Percentiles rank a stretch among this genome's conserved stretches.
phyloP scores from a whole-genome alignment of 148 eudicot genomes.

The Oxyria digyna region DNA sequence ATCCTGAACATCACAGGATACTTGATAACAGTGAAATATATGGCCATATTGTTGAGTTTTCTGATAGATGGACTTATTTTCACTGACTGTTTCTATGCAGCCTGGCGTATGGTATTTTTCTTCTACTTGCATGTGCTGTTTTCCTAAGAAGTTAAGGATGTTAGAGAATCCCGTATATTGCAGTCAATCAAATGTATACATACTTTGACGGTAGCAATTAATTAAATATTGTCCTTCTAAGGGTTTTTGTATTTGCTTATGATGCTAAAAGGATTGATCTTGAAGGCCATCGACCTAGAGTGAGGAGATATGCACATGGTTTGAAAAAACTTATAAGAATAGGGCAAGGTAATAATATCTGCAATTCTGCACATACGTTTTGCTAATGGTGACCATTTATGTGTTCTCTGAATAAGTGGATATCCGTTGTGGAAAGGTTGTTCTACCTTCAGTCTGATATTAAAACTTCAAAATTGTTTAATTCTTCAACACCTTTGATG shows the following conservation, averaged over 20 bases:
- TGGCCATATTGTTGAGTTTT: background rate
- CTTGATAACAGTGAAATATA: background rate
- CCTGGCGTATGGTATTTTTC: constrained; percentile 2
- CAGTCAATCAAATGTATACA: background rate
- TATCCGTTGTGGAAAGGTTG: background rate
- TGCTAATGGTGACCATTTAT: background rate
- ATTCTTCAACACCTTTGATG: background rate
- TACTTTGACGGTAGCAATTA: background rate
- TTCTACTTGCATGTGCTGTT: background rate
- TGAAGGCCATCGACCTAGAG: constrained; percentile 78
- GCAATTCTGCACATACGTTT: background rate
- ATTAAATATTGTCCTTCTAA: background rate
- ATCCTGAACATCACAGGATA: background rate
- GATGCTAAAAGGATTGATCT: constrained; percentile 63
- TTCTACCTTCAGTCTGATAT: background rate
- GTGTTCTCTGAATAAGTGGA: background rate
- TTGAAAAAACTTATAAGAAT: constrained; percentile 68
- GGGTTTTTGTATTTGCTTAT: constrained; percentile 8
- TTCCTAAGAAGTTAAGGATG: background rate
- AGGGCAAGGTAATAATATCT: constrained; percentile 58
- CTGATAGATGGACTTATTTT: background rate
- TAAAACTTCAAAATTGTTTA: background rate
- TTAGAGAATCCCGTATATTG: background rate
- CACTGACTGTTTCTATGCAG: background rate
- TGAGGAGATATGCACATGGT: constrained; percentile 77